These are phyloP conservation scores for Colletotrichum sansevieriae DNA, from an alignment of 2,329 filamentous ascomycete genomes.

Conservation along the genomic window DNA sequence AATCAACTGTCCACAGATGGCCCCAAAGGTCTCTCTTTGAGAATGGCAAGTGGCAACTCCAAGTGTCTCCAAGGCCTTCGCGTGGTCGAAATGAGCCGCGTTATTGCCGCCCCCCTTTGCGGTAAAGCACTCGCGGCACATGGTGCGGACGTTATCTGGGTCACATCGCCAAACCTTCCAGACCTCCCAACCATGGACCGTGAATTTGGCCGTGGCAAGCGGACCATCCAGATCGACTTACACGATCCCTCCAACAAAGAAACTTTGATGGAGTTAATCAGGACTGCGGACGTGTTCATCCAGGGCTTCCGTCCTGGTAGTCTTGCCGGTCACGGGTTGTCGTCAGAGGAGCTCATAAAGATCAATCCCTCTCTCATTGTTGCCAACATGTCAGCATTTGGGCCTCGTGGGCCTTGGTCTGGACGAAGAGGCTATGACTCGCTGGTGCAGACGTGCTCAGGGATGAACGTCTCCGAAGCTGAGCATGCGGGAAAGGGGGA, in stretches of 20 bases:
- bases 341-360: conserved; percentile 51
- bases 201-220: conserved; percentile 53
- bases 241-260: conserved; percentile 43
- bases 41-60: conserved; percentile 55
- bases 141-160: conserved; percentile 51
- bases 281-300: conserved; percentile 56
- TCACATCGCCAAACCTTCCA: conserved; percentile 49
- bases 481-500: conserved; percentile 56
- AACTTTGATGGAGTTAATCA: conserved; percentile 49
- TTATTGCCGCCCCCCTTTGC: conserved; percentile 52
- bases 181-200: conserved; percentile 49
- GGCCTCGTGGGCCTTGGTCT: conserved; percentile 57
- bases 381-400: conserved; percentile 67
- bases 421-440: conserved; percentile 54
- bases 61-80: conserved; percentile 47
- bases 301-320: conserved; percentile 62
- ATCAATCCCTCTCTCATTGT: conserved; percentile 60
- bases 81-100: conserved; percentile 52
- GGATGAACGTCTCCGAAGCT: conserved; percentile 68
- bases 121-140: conserved; percentile 50
- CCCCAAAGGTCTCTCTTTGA: conserved; percentile 37
- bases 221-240: conserved; percentile 49
- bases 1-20: conserved; percentile 48
- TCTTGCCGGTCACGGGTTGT: conserved; percentile 57
- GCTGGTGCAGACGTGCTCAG: conserved; percentile 62